Percentiles rank a stretch among this genome's conserved stretches.
Evolutionary conservation across 352 stramenopile species (phyloP).

Genomic region (Globisporangium nodosum): DNA sequence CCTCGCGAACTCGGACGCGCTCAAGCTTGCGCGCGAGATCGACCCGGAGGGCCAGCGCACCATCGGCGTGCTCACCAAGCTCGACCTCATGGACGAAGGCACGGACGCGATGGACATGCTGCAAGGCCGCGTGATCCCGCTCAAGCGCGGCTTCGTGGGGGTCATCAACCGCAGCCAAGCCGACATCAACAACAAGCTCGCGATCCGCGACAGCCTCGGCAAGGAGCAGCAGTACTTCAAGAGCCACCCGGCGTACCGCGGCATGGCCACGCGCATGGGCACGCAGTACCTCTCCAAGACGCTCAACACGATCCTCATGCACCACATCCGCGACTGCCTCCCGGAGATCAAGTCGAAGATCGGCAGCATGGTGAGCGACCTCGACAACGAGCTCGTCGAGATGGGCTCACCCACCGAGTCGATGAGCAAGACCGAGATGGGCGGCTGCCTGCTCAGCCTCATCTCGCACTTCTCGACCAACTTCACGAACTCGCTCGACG

Average conservation of each 20-base stretch:
- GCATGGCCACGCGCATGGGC: slow-evolving; percentile 92
- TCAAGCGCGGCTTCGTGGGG: slow-evolving; percentile 97
- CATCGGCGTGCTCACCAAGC: slow-evolving; percentile 99
- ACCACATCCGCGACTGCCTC: slow-evolving; percentile 98
- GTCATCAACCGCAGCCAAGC: slow-evolving; percentile 98
- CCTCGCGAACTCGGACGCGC: slow-evolving; percentile 97
- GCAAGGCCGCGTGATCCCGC: slow-evolving; percentile 94
- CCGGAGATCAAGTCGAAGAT: slow-evolving; percentile 99
- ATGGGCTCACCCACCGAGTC: slow-evolving; percentile 90
- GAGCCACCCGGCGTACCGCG: slow-evolving; percentile 94
- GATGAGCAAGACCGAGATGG: slow-evolving; percentile 89
- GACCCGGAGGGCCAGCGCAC: slow-evolving; percentile 93
- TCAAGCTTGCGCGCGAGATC: slow-evolving; percentile 96
- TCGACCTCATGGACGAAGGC: slow-evolving; percentile 99
- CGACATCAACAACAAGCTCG: slow-evolving; percentile 96
- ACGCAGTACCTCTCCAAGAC: slow-evolving; percentile 95
- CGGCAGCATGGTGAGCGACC: slow-evolving; percentile 91
- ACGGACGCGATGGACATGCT: slow-evolving; percentile 98
- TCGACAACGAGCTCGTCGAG: slow-evolving; percentile 94
- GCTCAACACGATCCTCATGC: slow-evolving; percentile 99
- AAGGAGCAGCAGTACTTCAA: slow-evolving; percentile 98
- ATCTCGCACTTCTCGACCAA: slow-evolving; percentile 90
- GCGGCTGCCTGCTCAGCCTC: slow-evolving; percentile 92
- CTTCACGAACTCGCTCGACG: slow-evolving; percentile 89
- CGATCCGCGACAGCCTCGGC: slow-evolving; percentile 91